Evolutionary conservation across 805 yeast species (phyloP).

Genomic region (Kazachstania martiniae): DNA sequence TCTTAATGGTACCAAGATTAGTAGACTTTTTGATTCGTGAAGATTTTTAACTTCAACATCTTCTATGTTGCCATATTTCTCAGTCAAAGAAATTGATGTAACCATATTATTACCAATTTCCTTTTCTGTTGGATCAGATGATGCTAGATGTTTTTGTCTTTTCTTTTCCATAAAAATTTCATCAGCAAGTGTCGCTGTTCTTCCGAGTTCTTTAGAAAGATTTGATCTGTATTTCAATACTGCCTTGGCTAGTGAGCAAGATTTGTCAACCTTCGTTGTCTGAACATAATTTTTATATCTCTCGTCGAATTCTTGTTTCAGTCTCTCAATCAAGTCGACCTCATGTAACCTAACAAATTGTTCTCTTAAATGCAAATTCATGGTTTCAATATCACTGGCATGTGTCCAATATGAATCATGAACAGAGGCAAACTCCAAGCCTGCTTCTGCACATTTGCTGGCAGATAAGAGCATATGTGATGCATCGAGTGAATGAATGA

Average conservation of each 20-base stretch:
- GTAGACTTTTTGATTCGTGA: not conserved
- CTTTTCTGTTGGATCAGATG: conserved; percentile 40
- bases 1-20: conserved; percentile 51
- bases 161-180: conserved; percentile 63
- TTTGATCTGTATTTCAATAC: conserved; percentile 41
- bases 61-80: conserved; percentile 16
- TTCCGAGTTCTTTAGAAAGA: conserved; percentile 39
- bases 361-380: conserved; percentile 64
- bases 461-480: conserved; percentile 94
- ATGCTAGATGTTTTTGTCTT: conserved; percentile 44
- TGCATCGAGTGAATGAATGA: conserved; percentile 90
- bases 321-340: conserved; percentile 55
- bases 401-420: conserved; percentile 99
- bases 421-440: conserved; percentile 79
- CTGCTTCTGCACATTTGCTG: conserved; percentile 52
- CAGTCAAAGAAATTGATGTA: conserved; percentile 58
- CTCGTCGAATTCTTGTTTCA: conserved; percentile 68
- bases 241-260: conserved; percentile 39
- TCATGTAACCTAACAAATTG: conserved; percentile 72
- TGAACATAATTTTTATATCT: conserved; percentile 68
- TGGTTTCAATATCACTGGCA: conserved; percentile 65
- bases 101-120: conserved; percentile 43
- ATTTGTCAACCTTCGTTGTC: conserved; percentile 42
- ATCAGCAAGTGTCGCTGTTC: conserved; percentile 53
- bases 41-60: conserved; percentile 15